Evolutionary conservation across 2,329 filamentous ascomycete genomes (phyloP).

Genomic region (Pyrenochaeta sp.): DNA sequence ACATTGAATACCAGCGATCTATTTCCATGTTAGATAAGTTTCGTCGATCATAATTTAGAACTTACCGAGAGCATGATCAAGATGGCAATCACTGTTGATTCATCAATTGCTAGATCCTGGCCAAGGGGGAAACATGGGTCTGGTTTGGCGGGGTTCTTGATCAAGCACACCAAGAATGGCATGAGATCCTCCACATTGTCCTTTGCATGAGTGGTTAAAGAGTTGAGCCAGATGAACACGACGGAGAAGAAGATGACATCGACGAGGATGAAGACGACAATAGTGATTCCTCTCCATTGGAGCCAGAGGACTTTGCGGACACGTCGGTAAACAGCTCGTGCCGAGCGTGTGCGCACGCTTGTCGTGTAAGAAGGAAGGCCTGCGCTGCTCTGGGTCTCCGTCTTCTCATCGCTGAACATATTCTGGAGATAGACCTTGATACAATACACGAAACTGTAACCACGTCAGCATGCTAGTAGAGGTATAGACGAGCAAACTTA

Average conservation of each 20-base stretch:
- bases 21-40: neutral
- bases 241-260: slow-evolving; percentile 95
- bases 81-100: slow-evolving; percentile 80
- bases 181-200: slow-evolving; percentile 63
- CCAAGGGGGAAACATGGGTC: slow-evolving; percentile 70
- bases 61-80: slow-evolving; percentile 81
- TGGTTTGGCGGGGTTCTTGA: slow-evolving; percentile 65
- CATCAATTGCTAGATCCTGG: slow-evolving; percentile 69
- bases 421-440: slow-evolving; percentile 93
- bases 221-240: slow-evolving; percentile 83
- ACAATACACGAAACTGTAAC: slow-evolving; percentile 71
- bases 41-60: slow-evolving; percentile 16
- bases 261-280: slow-evolving; percentile 86
- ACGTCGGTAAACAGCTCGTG: slow-evolving; percentile 85
- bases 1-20: slow-evolving; percentile 81
- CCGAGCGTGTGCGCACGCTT: slow-evolving; percentile 80
- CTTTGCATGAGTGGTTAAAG: slow-evolving; percentile 64
- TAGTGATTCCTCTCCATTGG: slow-evolving; percentile 91
- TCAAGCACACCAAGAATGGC: slow-evolving; percentile 78
- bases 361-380: slow-evolving; percentile 71
- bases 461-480: slow-evolving; percentile 17
- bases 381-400: slow-evolving; percentile 68
- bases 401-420: slow-evolving; percentile 74
- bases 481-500: slow-evolving; percentile 57
- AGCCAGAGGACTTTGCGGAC: slow-evolving; percentile 85